Conservation (phyloP, 1,284 basidiomycete species). For the Earliella scabrosa region DNA sequence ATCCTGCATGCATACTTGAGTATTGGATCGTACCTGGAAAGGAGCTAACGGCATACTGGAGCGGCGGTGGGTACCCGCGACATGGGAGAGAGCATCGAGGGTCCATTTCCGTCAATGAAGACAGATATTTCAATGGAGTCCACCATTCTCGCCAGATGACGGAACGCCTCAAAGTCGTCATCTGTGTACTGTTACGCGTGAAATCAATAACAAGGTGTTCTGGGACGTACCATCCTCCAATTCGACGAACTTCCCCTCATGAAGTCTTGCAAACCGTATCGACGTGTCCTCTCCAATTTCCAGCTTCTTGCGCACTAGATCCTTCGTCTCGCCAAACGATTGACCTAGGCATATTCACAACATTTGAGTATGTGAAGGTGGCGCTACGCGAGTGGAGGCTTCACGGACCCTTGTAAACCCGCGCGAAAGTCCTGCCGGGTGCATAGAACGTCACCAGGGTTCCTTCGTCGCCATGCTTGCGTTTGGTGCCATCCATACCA, state of each 20-base stretch:
- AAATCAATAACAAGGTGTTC: neutral
- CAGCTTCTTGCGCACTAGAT: slow-evolving; percentile 64
- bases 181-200: slow-evolving; percentile 43
- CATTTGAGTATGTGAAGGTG: neutral
- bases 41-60: slow-evolving; percentile 10
- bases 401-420: slow-evolving; percentile 34
- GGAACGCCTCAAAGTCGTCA: slow-evolving; percentile 78
- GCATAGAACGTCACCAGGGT: slow-evolving; percentile 35
- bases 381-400: neutral
- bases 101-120: slow-evolving; percentile 21
- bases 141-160: slow-evolving; percentile 44
- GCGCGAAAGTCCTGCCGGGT: slow-evolving; percentile 31
- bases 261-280: slow-evolving; percentile 59
- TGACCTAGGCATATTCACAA: slow-evolving; percentile 46
- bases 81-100: slow-evolving; percentile 4
- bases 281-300: slow-evolving; percentile 43
- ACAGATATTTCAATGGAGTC: slow-evolving; percentile 45
- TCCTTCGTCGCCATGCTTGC: slow-evolving; percentile 45
- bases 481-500: slow-evolving; percentile 45
- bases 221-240: slow-evolving; percentile 67
- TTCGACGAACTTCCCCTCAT: slow-evolving; percentile 58
- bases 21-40: too few species aligned
- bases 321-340: slow-evolving; percentile 59
- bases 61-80: neutral
- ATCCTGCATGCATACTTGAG: too few species aligned